A percentile compares a stretch with the other conserved stretches of the same genome.
Evolutionary conservation across 805 yeast species (phyloP).

Genomic region (Candida manassasensis): DNA sequence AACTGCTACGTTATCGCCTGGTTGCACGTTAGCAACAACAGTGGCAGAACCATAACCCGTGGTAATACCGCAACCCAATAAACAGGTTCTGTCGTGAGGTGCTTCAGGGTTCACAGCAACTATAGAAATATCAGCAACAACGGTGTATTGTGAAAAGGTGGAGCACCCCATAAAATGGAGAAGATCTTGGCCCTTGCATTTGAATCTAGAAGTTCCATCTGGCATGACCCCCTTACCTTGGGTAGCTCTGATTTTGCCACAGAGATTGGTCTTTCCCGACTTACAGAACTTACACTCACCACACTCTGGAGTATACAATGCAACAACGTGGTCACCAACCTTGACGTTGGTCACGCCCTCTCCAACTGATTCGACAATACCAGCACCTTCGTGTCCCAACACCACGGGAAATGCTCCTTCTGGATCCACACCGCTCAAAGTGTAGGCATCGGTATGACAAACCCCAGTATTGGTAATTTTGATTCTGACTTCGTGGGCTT

Average conservation of each 20-base stretch:
- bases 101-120: conserved; percentile 87
- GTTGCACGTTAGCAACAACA: conserved; percentile 84
- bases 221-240: conserved; percentile 99
- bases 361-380: conserved; percentile 91
- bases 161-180: conserved; percentile 98
- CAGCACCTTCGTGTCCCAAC: conserved; percentile 98
- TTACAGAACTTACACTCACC: conserved; percentile 90
- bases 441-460: conserved; percentile 98
- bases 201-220: conserved; percentile 92
- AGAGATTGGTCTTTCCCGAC: conserved; percentile 93
- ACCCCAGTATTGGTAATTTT: conserved; percentile 86
- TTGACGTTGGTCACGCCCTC: conserved; percentile 88
- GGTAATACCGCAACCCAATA: conserved; percentile 97
- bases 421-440: conserved; percentile 90
- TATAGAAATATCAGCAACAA: conserved; percentile 94
- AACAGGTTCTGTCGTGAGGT: conserved; percentile 79
- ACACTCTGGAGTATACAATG: conserved; percentile 96
- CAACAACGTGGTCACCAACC: conserved; percentile 90
- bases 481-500: conserved; percentile 95
- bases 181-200: conserved; percentile 76
- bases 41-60: conserved; percentile 98
- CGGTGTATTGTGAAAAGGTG: conserved; percentile 94
- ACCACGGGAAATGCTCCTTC: conserved; percentile 94
- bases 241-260: conserved; percentile 93
- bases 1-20: conserved; percentile 91